Evolutionary conservation across 768 basidiomycete genomes (phyloP).

Genomic region (Daedalea quercina): DNA sequence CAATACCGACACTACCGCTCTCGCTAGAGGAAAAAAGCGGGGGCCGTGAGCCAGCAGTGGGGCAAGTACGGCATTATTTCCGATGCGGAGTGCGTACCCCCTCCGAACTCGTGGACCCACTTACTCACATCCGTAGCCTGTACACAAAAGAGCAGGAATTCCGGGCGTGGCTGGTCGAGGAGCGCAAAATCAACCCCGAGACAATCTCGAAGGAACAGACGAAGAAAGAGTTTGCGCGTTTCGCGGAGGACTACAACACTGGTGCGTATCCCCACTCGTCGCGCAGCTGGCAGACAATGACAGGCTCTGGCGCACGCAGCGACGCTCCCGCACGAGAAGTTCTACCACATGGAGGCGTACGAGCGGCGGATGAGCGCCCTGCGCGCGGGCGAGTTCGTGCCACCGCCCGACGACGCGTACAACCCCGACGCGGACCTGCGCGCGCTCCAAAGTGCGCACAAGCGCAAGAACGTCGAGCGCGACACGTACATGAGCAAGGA

Average conservation of each 20-base stretch:
- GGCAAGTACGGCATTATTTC: constrained; percentile 86
- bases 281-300: background rate
- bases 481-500: constrained; percentile 76
- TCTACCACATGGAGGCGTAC: constrained; percentile 85
- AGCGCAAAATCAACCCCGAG: constrained; percentile 87
- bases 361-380: constrained; percentile 80
- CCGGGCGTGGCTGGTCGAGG: constrained; percentile 89
- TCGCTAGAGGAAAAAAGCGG: constrained; percentile 50
- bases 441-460: constrained; percentile 64
- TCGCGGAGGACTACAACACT: constrained; percentile 81
- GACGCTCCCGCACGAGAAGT: constrained; percentile 91
- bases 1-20: constrained; percentile 1
- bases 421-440: constrained; percentile 83
- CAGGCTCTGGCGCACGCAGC: constrained; percentile 38
- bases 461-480: constrained; percentile 56
- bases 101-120: background rate
- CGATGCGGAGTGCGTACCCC: constrained; percentile 67
- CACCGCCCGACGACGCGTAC: constrained; percentile 65
- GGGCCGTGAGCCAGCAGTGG: constrained; percentile 63
- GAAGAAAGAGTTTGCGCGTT: constrained; percentile 78
- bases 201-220: constrained; percentile 79
- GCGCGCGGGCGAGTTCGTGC: constrained; percentile 76
- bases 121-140: constrained; percentile 39
- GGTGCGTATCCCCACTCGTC: constrained; percentile 39
- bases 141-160: constrained; percentile 84